Evolutionary conservation across 169 alveolate species (phyloP), one percentile per base, ranked within the genome.

Genomic region (Ichthyophthirius multifiliis): DNA sequence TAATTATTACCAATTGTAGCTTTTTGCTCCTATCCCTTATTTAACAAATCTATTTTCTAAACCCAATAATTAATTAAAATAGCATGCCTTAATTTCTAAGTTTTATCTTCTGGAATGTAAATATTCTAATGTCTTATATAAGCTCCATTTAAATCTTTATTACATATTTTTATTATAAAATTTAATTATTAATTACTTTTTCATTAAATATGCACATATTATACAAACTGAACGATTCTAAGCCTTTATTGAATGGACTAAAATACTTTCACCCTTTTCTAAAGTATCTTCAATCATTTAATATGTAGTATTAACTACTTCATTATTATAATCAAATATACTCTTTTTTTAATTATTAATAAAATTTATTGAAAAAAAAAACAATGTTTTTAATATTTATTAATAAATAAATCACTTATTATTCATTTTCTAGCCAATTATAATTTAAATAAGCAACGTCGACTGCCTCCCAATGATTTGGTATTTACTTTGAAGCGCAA

Each of bases 401-500:
- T 16, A 76, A 30, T 12, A 39, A 4, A 30, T 55, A 27, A 15
- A n/a, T 35, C 16, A 87, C 89, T 84, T 92, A 92, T 23, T 84
- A 64, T 44, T 95, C 97, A 30, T 83, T 85, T 76, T 92, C 97
- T n/a, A 76, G 75, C 95, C 96, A 96, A 79, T 83, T 88, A 83
- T 89, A 91, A 15, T 96, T 86, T 23, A 96, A 88, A 46, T 94
- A 96, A 74, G 81, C 85, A 7, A 94, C 93, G 15, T 97, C 98
- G 30, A 96, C 89, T 44, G 96, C 91, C 84, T 94, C 97, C 95
- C 95, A 96, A 37, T 90, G 93, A 85, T 94, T 94, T 44, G 92
- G 90, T 16, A 93, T 91, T 82, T 92, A 89, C 37, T 94, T 75
- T 41, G 95, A 95, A 15, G 96, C 90, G 65, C 97, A 92, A 71